phyloP scores from a whole-genome alignment of 1,284 basidiomycete species.

The Heliocybe sulcata region DNA sequence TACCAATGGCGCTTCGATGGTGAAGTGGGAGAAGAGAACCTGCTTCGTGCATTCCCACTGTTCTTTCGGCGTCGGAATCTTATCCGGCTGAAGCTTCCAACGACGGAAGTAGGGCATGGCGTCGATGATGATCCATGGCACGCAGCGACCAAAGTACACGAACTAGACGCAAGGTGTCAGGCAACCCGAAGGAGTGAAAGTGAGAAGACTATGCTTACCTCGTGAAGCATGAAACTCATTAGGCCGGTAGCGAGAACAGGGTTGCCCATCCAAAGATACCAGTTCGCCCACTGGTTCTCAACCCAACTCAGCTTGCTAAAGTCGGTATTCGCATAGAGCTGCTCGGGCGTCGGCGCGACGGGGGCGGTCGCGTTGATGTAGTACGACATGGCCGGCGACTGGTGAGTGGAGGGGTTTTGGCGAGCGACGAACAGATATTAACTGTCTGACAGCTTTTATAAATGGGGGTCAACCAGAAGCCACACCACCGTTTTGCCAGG shows the following conservation, averaged over 20 bases:
- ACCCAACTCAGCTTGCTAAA: conserved; percentile 64
- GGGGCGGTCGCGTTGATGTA: not conserved
- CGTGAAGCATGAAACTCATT: conserved; percentile 91
- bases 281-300: conserved; percentile 75
- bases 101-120: conserved; percentile 87
- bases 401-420: not conserved
- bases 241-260: conserved; percentile 92
- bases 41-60: conserved; percentile 97
- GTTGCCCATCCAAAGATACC: conserved; percentile 86
- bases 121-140: conserved; percentile 97
- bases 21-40: conserved; percentile 94
- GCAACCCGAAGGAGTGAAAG: conserved; percentile 5
- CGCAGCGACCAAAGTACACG: conserved; percentile 93
- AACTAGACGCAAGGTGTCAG: no score
- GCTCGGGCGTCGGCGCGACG: conserved; percentile 14
- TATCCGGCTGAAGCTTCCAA: conserved; percentile 92
- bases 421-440: not conserved
- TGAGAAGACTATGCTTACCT: conserved; percentile 45
- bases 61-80: conserved; percentile 74
- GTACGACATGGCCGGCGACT: conserved; percentile 1
- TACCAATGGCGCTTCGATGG: conserved; percentile 87
- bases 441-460: not conserved
- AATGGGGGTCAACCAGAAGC: not conserved
- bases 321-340: conserved; percentile 56
- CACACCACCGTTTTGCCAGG: not conserved